Base-by-base conservation (phyloP, 2,329 filamentous ascomycete species). In the Talaromyces rugulosus region DNA sequence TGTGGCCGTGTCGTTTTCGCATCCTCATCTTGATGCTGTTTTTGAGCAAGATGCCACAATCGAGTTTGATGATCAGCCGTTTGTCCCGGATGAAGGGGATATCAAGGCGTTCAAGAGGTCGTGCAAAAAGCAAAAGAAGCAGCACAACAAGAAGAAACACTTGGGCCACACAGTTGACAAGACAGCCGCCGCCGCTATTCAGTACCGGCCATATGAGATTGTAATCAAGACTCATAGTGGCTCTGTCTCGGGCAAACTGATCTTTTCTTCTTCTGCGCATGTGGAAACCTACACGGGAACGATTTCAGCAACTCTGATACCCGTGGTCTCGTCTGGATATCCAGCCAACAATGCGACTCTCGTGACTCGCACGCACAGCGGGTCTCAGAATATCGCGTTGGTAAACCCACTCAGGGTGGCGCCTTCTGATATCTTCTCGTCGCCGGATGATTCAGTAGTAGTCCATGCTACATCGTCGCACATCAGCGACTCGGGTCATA, bases 221-320 rank as follows among this genome's bases (percentile, higher is more conserved):
- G 66, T 72, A 42, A 71, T 75, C 53, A 62, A 67, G 27, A 71
- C 69, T 8, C 51, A 59, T 5, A 67, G 65, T 23, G 74, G 74
- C n/a, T 67, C 63, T 30, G 68, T 75, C 40, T 63, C 62, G 5
- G 73, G 71, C 77, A 75, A 77, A 57, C 75, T 85, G 65, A 73
- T 84, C 5, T 78, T 85, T 33, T 74, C 81, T 1, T 75, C 78
- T 28, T 78, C 82, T 50, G 71, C 74, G 5, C 76, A 85, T 65
- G 69, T 78, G 28, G 74, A 75, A 4, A 80, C 83, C 9, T 66
- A 73, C 0, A 74, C 73, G 55, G 86, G 85, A 31, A 72, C 69
- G 7, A 62, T 62, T 28, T 42, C 56, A 6, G 42, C 61, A 2
- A 42, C 52, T 3, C 31, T 62, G 5, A 27, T 51, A 12, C 61